Base-by-base conservation (phyloP, 192 early-diverging fungal species). In the Mortierella antarctica region DNA sequence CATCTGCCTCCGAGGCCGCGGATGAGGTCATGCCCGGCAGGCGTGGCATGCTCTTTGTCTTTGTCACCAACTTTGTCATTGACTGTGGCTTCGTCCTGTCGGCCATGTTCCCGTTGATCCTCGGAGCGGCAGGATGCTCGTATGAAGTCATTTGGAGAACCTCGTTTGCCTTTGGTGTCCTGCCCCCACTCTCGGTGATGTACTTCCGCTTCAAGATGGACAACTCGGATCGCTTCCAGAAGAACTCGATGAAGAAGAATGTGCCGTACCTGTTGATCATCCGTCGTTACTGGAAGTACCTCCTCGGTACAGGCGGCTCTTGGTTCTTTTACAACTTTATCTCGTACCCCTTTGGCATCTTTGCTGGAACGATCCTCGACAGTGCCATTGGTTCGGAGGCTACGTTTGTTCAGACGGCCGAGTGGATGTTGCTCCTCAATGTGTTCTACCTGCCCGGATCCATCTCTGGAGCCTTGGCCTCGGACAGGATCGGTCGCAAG, bases 171-270 rank as follows among this genome's bases (percentile, higher is more conserved):
- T 78, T 89, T 62, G 87, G 87, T 9, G 74, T 86, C 46, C 21
- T 84, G 4, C 72, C 84, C 17, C 85, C 85, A 46, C 55, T 86
- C 50, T 74, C 75, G 21, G 83, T 86, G 21, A 46, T 84, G 66
- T 84, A 83, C 50, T 89, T 90, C 87, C 88, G 89, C 41, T 64
- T 90, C 41, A 85, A 84, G 61, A 88, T 88, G 86, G 62, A 62
- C 45, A 86, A 90, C 73, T 86, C 88, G 7, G 68, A 87, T 56
- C 67, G 69, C 15, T 90, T 78, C 62, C 59, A 76, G 46, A 71
- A 84, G 48, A 73, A 88, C 55, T 73, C 85, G 21, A 84, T 87
- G 70, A 88, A 77, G 52, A 82, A 74, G 56, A 55, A 65, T n/a
- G 86, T 88, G 1, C 89, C 89, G 21, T 90, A 90, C 41, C n/a